Evolutionary conservation across 495 filamentous ascomycete species (phyloP), one percentile per base, ranked within the genome.

Genomic region (Hyaloscypha bicolor): DNA sequence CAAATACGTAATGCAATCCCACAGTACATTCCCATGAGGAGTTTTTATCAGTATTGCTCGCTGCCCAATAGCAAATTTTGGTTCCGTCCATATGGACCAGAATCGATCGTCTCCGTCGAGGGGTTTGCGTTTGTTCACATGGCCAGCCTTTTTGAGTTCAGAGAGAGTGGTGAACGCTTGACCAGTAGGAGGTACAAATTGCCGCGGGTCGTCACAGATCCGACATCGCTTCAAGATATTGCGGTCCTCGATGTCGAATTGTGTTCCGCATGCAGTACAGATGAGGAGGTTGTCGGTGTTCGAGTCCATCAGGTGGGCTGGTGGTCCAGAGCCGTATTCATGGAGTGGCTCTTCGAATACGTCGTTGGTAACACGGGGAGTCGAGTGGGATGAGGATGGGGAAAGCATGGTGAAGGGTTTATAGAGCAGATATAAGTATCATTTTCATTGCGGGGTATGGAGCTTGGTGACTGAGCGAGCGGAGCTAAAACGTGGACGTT

Each of bases 141-240:
- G 51, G 1, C 52, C 64, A 8, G n/a, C n/a, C 3, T n/a, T 53
- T 29, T 63, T 70, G 29, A 74, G 63, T n/a, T 56, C 58, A 4
- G 66, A 9, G 9, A 72, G 62, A 0, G 82, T 86, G 0, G 84
- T 90, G 78, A 89, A 91, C 33, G 79, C 73, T 68, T 87, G 86
- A 21, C 88, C 88, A 0, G 82, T 76, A 0, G 81, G 78, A 4
- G 86, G 86, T 0, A 90, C 84, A 73, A 84, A 94, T 77, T 93
- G 91, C 6, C 91, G 83, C 1, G 90, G 82, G 73, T 88, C 90
- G 77, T 93, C 91, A 76, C 91, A 94, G 65, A 94, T 91, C 60
- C 86, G 84, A 79, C 91, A 94, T 6, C 76, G 81, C 21, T 73
- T 79, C 22, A 85, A 78, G 14, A 78, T 51, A n/a, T 67, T 51